phyloP scores from a whole-genome alignment of 192 early-diverging fungal species.

The Powellomyces hirtus region DNA sequence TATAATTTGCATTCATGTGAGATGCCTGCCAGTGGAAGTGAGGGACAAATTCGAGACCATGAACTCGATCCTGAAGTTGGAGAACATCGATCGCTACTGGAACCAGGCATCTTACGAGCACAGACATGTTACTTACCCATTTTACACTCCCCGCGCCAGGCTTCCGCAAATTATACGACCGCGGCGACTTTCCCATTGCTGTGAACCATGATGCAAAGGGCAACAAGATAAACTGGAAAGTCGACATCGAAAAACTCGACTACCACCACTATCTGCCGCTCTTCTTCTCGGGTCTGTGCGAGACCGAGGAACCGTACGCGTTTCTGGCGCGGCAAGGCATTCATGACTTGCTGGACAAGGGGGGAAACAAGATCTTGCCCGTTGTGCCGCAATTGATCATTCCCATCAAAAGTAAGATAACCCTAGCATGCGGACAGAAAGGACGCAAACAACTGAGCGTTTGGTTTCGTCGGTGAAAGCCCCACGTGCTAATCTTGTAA shows the following conservation, averaged over 20 bases:
- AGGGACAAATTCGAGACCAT: too few relatives aligned
- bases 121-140: neutral
- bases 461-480: too few relatives aligned
- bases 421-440: too few relatives aligned
- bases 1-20: neutral
- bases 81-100: too few relatives aligned
- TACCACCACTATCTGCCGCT: slow-evolving; percentile 66
- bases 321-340: slow-evolving; percentile 62
- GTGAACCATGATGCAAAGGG: slow-evolving; percentile 65
- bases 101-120: neutral
- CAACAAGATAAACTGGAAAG: slow-evolving; percentile 69
- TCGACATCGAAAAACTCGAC: slow-evolving; percentile 65
- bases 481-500: too few relatives aligned
- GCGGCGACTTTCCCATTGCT: slow-evolving; percentile 62
- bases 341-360: slow-evolving; percentile 62
- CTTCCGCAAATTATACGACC: slow-evolving; percentile 60
- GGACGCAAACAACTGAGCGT: too few relatives aligned
- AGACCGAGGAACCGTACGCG: slow-evolving; percentile 64
- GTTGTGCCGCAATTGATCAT: slow-evolving; percentile 65
- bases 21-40: too few relatives aligned
- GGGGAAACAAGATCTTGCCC: slow-evolving; percentile 59
- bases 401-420: slow-evolving; percentile 64
- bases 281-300: slow-evolving; percentile 64
- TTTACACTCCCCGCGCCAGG: too few relatives aligned
- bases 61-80: too few relatives aligned